A percentile compares a stretch with the other conserved stretches of the same genome.
phyloP scores from a whole-genome alignment of 371 early-diverging fungal species.

The Mucor saturninus region DNA sequence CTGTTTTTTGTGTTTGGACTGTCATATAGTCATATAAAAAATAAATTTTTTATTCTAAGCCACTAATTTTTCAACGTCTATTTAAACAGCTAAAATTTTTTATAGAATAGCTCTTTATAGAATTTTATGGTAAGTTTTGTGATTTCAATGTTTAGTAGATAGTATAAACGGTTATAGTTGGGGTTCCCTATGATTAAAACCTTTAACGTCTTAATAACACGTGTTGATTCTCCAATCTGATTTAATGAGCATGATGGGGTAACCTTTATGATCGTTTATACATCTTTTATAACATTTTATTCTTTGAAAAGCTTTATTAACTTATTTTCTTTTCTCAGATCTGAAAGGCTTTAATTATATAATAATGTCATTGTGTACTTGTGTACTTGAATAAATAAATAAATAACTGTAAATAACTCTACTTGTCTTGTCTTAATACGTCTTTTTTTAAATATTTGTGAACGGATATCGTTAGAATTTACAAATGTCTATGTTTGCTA shows the following conservation, averaged over 20 bases:
- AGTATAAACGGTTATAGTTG: neutral
- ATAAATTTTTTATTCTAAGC: constrained; percentile 17
- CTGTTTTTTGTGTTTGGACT: neutral
- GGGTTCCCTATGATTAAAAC: constrained; percentile 17
- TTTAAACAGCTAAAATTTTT: neutral
- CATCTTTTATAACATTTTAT: neutral
- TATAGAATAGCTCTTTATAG: neutral
- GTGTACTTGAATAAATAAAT: too few relatives aligned
- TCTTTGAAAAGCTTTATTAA: neutral
- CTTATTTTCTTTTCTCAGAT: neutral
- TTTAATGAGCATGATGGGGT: constrained; percentile 38
- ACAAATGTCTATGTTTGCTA: too few relatives aligned
- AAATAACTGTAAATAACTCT: too few relatives aligned
- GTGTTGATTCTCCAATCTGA: constrained; percentile 38
- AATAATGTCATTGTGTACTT: too few relatives aligned
- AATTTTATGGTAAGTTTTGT: constrained; percentile 12
- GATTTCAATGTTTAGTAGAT: neutral
- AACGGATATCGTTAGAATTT: too few relatives aligned
- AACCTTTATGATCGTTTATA: neutral
- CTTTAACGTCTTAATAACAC: constrained; percentile 32
- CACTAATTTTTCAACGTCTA: neutral
- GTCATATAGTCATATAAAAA: neutral
- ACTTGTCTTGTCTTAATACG: too few relatives aligned
- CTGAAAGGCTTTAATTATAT: too few relatives aligned
- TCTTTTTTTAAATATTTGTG: too few relatives aligned